Base-by-base conservation (phyloP, 2,329 filamentous ascomycete genomes). In the Simplicillium aogashimaense region DNA sequence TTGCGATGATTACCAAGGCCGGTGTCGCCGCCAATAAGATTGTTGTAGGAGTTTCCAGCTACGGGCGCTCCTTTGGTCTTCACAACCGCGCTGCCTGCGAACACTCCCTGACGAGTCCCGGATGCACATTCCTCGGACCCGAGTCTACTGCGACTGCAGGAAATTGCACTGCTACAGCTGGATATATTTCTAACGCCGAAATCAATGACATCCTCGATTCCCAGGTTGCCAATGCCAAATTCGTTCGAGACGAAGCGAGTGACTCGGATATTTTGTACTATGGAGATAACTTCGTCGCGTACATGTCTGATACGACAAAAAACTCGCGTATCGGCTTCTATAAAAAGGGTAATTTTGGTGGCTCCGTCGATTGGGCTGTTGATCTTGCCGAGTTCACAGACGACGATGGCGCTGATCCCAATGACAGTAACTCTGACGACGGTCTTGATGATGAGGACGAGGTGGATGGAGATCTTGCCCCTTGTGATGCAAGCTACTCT, bases 1-100 rank as follows among this genome's bases (percentile, higher is more conserved):
- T 67, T 11, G 43, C 55, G 1, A 65, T 62, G 56, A 50, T 61
- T 29, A 25, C 58, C 2, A 61, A 59, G 36, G 57, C 58, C 2
- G 58, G 58, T 3, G 59, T 59, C 0, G 47, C 53, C 1, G 50
- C 57, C 0, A 45, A 49, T 38, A 63, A 59, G 47, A 36, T 58
- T 7, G 40, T 57, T 12, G 45, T 58, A 12, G 55, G 55, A 3
- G 40, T 56, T 13, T 45, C 51, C 9, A 50, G 48, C 40, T 58
- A 58, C 41, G 54, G 55, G n/a, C 50, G 55, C 4, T 51, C 47
- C 39, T 58, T 57, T 45, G 42, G 39, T 12, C 55, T 58, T 53
- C 31, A 46, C 3, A 35, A 53, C 3, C 34, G 51, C 7, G 47
- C 42, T 13, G 40, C 38, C 0, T 58, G 55, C 14, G 37, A 16